Evolutionary conservation across 2,329 filamentous ascomycete genomes (phyloP), one percentile per base, ranked within the genome.

Genomic region (Bipolaris sorokiniana): DNA sequence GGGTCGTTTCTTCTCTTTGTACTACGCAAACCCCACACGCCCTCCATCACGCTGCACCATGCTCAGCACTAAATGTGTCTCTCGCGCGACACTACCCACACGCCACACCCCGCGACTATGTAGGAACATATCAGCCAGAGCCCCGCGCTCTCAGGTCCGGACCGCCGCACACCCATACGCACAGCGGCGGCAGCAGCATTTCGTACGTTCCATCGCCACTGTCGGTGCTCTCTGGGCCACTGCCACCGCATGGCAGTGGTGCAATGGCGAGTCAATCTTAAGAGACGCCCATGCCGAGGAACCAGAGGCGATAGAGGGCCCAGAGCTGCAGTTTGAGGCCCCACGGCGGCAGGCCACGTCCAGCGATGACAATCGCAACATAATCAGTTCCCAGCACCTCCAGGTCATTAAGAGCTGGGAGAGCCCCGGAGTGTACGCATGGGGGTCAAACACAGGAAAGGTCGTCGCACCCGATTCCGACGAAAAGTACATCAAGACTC

Each of bases 391-490:
- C 10, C 91, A 96, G 74, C 92, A 96, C 77, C 79, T 91, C 5
- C 94, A 97, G 79, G 90, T 97, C 56, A 92, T 90, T 79, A 87
- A 86, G 71, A 96, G 91, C 76, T 84, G 86, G 81, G 86, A 87
- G 76, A 88, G 90, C 58, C 94, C 95, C 0, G 95, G 93, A 1
- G 90, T 98, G 0, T 98, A 96, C 77, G 87, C 90, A 5, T 99
- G 95, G 94, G 95, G 95, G 0, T 92, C 90, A 16, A 99, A 99
- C 69, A 81, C 82, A 15, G 91, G 92, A 58, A 85, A 85, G 66
- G 93, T 97, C n/a, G 91, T 90, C 36, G 92, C 93, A 40, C 92
- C 93, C 1, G 88, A 90, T 61, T 94, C 90, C 7, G 84, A 89
- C 49, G 92, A 97, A 52, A 80, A 81, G 28, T 84, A 88, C 61